These are phyloP conservation scores for Bretziella fagacearum DNA, from an alignment of 2,329 filamentous ascomycete species.

Conservation along the genomic window DNA sequence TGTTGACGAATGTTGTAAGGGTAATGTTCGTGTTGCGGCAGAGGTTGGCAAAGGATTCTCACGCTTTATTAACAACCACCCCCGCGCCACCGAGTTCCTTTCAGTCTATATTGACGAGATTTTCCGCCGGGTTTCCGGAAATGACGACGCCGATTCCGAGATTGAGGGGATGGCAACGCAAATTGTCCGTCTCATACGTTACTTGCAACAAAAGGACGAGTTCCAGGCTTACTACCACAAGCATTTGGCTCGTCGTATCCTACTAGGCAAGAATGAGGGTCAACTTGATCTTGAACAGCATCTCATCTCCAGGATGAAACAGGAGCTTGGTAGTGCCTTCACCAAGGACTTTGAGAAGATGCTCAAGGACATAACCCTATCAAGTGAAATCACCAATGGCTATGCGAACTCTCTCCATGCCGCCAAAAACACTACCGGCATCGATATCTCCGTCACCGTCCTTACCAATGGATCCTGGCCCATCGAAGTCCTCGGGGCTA, in stretches of 20 bases:
- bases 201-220: conserved; percentile 79
- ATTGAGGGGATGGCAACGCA: conserved; percentile 74
- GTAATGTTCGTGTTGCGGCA: conserved; percentile 62
- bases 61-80: conserved; percentile 86
- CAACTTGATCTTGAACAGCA: conserved; percentile 74
- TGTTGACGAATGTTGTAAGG: conserved; percentile 53
- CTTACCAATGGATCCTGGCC: conserved; percentile 94
- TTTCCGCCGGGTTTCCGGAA: conserved; percentile 83
- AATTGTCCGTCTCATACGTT: conserved; percentile 72
- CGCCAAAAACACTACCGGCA: conserved; percentile 26
- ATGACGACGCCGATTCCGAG: conserved; percentile 56
- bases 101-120: conserved; percentile 96
- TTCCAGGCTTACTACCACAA: conserved; percentile 98
- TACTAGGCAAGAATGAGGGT: conserved; percentile 79
- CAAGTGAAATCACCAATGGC: conserved; percentile 59
- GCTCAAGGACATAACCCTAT: conserved; percentile 91
- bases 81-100: conserved; percentile 73
- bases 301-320: conserved; percentile 94
- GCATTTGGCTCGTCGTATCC: conserved; percentile 70
- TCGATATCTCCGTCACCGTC: conserved; percentile 71
- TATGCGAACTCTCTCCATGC: conserved; percentile 33
- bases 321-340: conserved; percentile 87
- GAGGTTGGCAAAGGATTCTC: conserved; percentile 74
- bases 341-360: conserved; percentile 88
- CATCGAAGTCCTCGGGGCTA: conserved; percentile 61